Percentiles rank a stretch among this genome's conserved stretches.
These are phyloP conservation scores for Neolentinus lepideus DNA, from an alignment of 1,284 basidiomycete species.

Conservation along the genomic window DNA sequence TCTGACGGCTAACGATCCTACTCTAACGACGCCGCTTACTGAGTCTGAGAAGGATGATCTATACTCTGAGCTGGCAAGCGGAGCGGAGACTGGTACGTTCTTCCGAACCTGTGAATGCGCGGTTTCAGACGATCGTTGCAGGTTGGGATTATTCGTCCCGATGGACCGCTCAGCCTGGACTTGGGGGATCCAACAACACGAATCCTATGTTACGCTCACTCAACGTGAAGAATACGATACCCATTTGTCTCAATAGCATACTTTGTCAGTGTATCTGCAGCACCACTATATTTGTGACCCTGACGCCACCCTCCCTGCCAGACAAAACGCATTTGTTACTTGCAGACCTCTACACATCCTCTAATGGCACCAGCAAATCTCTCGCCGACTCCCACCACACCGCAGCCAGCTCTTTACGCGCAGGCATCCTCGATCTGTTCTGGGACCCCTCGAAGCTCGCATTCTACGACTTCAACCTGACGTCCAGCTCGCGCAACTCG, in stretches of 20 bases:
- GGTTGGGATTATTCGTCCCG: constrained; percentile 46
- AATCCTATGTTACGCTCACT: constrained; percentile 61
- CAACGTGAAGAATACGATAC: constrained; percentile 64
- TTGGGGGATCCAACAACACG: constrained; percentile 25
- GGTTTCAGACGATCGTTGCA: constrained; percentile 2
- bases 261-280: constrained; percentile 48
- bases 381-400: constrained; percentile 47
- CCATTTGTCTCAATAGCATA: constrained; percentile 81
- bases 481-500: constrained; percentile 51
- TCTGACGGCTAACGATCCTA: constrained; percentile 60
- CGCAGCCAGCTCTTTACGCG: constrained; percentile 51
- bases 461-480: constrained; percentile 85
- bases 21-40: constrained; percentile 46
- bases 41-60: constrained; percentile 54
- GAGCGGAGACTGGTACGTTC: constrained; percentile 69
- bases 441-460: constrained; percentile 81
- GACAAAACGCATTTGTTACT: constrained; percentile 61
- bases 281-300: neutral
- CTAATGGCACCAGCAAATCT: constrained; percentile 19
- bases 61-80: constrained; percentile 87
- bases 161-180: constrained; percentile 40
- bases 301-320: constrained; percentile 18
- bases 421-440: constrained; percentile 76
- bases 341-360: constrained; percentile 52
- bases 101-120: constrained; percentile 1